Evolutionary conservation across 1,139 yeast species (phyloP).

Genomic region (Meyerozyma athensensis): DNA sequence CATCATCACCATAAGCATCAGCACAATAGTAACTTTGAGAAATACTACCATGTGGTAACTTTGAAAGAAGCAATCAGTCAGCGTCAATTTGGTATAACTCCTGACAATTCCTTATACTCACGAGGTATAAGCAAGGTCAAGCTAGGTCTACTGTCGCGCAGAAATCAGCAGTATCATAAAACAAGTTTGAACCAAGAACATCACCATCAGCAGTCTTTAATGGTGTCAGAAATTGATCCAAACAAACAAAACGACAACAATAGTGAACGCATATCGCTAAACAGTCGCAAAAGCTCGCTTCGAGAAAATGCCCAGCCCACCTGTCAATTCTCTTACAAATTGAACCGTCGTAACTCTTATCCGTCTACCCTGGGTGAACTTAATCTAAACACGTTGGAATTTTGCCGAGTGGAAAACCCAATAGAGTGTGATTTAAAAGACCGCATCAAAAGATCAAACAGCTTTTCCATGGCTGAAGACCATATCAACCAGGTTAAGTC

Average conservation of each 20-base stretch:
- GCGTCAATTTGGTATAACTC: slow-evolving; percentile 15
- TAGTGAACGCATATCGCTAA: background rate
- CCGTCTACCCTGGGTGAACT: slow-evolving; percentile 32
- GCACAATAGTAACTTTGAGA: slow-evolving; percentile 1
- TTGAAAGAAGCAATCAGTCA: slow-evolving; percentile 32
- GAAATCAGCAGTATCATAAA: slow-evolving; percentile 5
- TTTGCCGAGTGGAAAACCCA: slow-evolving; percentile 12
- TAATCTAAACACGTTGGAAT: slow-evolving; percentile 27
- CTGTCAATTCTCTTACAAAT: slow-evolving; percentile 17
- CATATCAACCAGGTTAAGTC: slow-evolving; percentile 15
- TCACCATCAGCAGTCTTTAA: no score
- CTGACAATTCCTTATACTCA: slow-evolving; percentile 27
- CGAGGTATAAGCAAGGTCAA: slow-evolving; percentile 36
- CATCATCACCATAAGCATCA: slow-evolving; percentile 12
- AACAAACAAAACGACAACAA: no score
- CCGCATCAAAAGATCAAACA: slow-evolving; percentile 23
- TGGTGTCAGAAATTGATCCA: no score
- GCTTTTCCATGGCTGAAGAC: slow-evolving; percentile 44
- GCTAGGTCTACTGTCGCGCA: slow-evolving; percentile 30
- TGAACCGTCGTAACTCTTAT: slow-evolving; percentile 42
- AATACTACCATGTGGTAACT: slow-evolving; percentile 30
- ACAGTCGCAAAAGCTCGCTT: background rate
- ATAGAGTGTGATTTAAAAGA: slow-evolving; percentile 2
- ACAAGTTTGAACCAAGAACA: no score
- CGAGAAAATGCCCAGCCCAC: slow-evolving; percentile 5